These are phyloP conservation scores for Leccinellum albellum DNA, from an alignment of 768 basidiomycete genomes.

Conservation along the genomic window DNA sequence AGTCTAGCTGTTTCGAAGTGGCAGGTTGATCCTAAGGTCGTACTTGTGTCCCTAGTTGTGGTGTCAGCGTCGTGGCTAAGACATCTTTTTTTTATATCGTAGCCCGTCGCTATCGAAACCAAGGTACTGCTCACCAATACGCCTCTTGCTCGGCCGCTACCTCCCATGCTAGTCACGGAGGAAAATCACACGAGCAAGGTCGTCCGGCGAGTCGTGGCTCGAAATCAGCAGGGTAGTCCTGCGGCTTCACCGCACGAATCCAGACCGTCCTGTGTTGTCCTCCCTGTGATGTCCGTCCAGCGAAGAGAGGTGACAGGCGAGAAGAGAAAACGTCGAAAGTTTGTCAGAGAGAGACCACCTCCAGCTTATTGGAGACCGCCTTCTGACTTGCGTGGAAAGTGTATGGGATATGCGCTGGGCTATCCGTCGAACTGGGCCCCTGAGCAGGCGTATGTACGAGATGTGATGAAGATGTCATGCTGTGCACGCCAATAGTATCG, in stretches of 20 bases:
- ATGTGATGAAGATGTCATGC: slow-evolving; percentile 27
- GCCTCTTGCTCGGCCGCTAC: slow-evolving; percentile 2
- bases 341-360: slow-evolving; percentile 12
- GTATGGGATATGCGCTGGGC: slow-evolving; percentile 30
- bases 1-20: slow-evolving; percentile 15
- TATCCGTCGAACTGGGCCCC: slow-evolving; percentile 31
- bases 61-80: background rate
- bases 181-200: slow-evolving; percentile 4
- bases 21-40: slow-evolving; percentile 19
- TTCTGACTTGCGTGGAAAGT: slow-evolving; percentile 17
- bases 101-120: slow-evolving; percentile 10
- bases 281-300: slow-evolving; percentile 13
- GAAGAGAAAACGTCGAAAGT: slow-evolving; percentile 10
- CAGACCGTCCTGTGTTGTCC: slow-evolving; percentile 12
- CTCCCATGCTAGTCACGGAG: slow-evolving; percentile 25
- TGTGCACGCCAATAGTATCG: slow-evolving; percentile 7
- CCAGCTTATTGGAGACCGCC: slow-evolving; percentile 31
- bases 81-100: background rate
- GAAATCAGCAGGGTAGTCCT: background rate
- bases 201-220: background rate
- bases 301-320: background rate
- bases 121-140: slow-evolving; percentile 7
- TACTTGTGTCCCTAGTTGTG: background rate
- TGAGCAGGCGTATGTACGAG: slow-evolving; percentile 21
- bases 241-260: slow-evolving; percentile 24